phyloP scores from a whole-genome alignment of 2,329 filamentous ascomycete genomes.

The Sclerotinia glacialis region DNA sequence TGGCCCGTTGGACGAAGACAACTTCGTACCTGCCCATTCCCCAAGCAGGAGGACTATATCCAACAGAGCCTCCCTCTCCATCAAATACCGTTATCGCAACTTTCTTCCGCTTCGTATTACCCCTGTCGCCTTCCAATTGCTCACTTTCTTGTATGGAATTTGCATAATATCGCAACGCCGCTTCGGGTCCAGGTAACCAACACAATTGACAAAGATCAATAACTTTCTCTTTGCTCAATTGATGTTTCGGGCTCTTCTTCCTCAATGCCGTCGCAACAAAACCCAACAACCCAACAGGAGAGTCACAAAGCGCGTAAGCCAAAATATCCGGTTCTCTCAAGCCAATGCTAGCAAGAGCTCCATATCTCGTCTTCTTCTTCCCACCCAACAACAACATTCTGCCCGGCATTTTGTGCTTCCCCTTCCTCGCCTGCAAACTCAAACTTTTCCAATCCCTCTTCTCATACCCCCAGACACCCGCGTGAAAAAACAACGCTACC shows the following conservation, averaged over 20 bases:
- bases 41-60: constrained; percentile 36
- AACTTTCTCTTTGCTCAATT: constrained; percentile 51
- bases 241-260: constrained; percentile 42
- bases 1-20: constrained; percentile 31
- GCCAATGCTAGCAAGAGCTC: constrained; percentile 28
- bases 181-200: constrained; percentile 66
- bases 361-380: constrained; percentile 17
- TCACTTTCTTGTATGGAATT: constrained; percentile 29
- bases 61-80: constrained; percentile 22
- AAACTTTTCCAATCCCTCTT: constrained; percentile 50
- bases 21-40: constrained; percentile 28
- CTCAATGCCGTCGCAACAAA: constrained; percentile 51
- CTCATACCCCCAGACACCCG: constrained; percentile 55
- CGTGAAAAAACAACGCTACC: constrained; percentile 49
- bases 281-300: constrained; percentile 56
- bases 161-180: constrained; percentile 56
- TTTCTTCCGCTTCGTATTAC: constrained; percentile 17
- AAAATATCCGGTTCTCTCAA: constrained; percentile 44
- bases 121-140: constrained; percentile 17
- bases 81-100: constrained; percentile 34
- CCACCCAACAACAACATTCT: constrained; percentile 19
- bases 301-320: constrained; percentile 60
- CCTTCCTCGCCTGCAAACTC: constrained; percentile 23
- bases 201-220: constrained; percentile 60
- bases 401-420: constrained; percentile 6